Conservation (phyloP, 129 eudicot genomes). For the Dittrichia graveolens region DNA sequence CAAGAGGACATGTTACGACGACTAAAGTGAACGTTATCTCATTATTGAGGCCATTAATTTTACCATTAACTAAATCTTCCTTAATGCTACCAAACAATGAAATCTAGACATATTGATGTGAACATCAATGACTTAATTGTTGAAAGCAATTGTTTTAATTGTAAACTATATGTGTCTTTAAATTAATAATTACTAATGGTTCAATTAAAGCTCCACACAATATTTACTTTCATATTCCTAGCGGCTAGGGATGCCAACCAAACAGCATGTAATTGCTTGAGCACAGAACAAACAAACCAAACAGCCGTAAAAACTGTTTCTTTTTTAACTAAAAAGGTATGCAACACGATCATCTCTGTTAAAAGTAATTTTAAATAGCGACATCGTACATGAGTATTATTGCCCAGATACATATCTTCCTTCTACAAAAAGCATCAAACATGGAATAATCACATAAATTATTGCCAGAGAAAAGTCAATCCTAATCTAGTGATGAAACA, state of each 20-base stretch:
- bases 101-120: background rate
- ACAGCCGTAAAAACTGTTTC: constrained; percentile 1
- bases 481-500: constrained; percentile 16
- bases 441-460: background rate
- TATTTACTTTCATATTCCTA: constrained; percentile 17
- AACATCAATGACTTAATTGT: background rate
- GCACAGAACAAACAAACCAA: background rate
- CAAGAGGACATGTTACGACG: background rate
- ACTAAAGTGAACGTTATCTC: background rate
- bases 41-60: constrained; percentile 1
- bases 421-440: background rate
- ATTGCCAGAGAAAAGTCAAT: background rate
- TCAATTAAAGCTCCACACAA: constrained; percentile 1
- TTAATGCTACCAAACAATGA: constrained; percentile 3
- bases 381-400: no score
- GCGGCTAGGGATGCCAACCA: constrained; percentile 3
- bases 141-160: background rate
- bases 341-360: no score
- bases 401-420: background rate
- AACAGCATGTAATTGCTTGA: background rate
- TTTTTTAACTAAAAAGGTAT: no score
- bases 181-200: background rate
- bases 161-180: background rate
- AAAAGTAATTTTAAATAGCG: no score
- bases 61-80: background rate